Conservation (phyloP, 192 early-diverging fungal genomes). For the Backusella westeae region DNA sequence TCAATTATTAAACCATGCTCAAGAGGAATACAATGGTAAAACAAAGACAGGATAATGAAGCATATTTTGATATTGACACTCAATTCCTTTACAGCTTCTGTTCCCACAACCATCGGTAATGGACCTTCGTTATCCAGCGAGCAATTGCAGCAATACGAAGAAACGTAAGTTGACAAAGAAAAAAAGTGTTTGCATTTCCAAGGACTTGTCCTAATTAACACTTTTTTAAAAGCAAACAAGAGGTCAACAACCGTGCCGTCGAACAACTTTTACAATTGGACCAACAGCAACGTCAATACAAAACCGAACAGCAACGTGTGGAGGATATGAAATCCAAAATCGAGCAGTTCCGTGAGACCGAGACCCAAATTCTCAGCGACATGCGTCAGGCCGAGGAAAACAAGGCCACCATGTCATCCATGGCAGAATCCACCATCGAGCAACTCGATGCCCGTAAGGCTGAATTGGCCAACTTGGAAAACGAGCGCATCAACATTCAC, state of each 20-base stretch:
- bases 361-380: slow-evolving; percentile 49
- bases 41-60: too few species aligned
- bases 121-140: slow-evolving; percentile 24
- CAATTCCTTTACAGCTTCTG: background rate
- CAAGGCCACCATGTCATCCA: slow-evolving; percentile 5
- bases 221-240: slow-evolving; percentile 59
- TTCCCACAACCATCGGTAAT: slow-evolving; percentile 8
- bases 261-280: slow-evolving; percentile 68
- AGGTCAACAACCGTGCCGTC: slow-evolving; percentile 63
- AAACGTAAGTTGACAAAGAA: slow-evolving; percentile 17
- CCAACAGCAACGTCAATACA: slow-evolving; percentile 64
- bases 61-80: too few species aligned
- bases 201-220: background rate
- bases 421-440: slow-evolving; percentile 3
- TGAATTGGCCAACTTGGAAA: slow-evolving; percentile 58
- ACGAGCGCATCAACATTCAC: slow-evolving; percentile 51
- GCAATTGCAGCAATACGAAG: slow-evolving; percentile 34
- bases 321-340: slow-evolving; percentile 58
- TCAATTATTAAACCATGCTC: background rate
- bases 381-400: slow-evolving; percentile 37
- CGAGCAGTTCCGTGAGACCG: slow-evolving; percentile 46
- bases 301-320: slow-evolving; percentile 59
- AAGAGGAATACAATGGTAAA: slow-evolving; percentile 16
- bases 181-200: background rate
- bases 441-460: slow-evolving; percentile 28